A percentile compares a stretch with the other conserved stretches of the same genome.
Evolutionary conservation across 495 filamentous ascomycete genomes (phyloP).

Genomic region (Staphylotrichum longicolle): DNA sequence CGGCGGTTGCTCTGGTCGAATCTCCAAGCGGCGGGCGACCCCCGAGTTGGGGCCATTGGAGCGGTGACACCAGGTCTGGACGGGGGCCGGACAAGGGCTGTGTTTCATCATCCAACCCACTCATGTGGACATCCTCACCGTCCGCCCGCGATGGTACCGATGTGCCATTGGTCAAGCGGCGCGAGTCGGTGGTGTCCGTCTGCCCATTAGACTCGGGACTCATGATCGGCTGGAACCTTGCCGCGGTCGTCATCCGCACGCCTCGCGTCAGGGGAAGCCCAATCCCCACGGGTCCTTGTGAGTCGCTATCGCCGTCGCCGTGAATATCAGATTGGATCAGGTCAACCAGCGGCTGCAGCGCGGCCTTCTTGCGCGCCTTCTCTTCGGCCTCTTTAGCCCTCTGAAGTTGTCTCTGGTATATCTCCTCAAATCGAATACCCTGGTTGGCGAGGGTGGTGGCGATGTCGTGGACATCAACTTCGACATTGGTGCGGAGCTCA

Average conservation of each 20-base stretch:
- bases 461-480: slow-evolving; percentile 79
- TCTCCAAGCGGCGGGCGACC: slow-evolving; percentile 24
- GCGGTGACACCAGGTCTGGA: slow-evolving; percentile 39
- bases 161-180: slow-evolving; percentile 65
- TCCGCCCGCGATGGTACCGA: slow-evolving; percentile 54
- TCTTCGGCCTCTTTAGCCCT: slow-evolving; percentile 64
- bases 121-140: slow-evolving; percentile 58
- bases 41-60: slow-evolving; percentile 21
- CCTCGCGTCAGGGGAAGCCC: slow-evolving; percentile 54
- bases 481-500: slow-evolving; percentile 85
- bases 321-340: slow-evolving; percentile 37
- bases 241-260: slow-evolving; percentile 42
- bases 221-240: slow-evolving; percentile 48
- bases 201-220: slow-evolving; percentile 50
- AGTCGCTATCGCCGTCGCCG: slow-evolving; percentile 38
- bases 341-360: slow-evolving; percentile 43
- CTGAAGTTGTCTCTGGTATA: slow-evolving; percentile 71
- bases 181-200: slow-evolving; percentile 47
- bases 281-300: slow-evolving; percentile 58
- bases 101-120: slow-evolving; percentile 55
- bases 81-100: slow-evolving; percentile 35
- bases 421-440: slow-evolving; percentile 46
- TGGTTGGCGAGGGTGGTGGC: slow-evolving; percentile 54
- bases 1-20: slow-evolving; percentile 37
- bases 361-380: slow-evolving; percentile 55